These are phyloP conservation scores for Stellera chamaejasme DNA, from an alignment of 345 rosid species.

Conservation along the genomic window DNA sequence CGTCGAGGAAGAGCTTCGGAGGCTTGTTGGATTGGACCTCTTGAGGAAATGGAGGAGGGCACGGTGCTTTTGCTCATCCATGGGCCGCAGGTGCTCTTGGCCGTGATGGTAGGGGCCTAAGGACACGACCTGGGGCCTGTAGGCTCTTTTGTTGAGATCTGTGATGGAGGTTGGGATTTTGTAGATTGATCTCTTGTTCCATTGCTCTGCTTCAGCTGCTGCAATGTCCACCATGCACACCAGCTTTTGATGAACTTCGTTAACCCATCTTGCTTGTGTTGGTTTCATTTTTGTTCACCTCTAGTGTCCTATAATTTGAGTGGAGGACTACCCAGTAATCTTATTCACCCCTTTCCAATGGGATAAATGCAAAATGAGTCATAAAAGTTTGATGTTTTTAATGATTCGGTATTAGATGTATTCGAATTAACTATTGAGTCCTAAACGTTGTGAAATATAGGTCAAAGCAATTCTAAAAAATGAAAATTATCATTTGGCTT, in stretches of 20 bases:
- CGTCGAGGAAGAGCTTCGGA: slow-evolving; percentile 8
- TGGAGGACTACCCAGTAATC: too few relatives aligned
- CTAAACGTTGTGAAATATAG: too few relatives aligned
- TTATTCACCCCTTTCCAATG: too few relatives aligned
- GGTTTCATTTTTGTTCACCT: too few relatives aligned
- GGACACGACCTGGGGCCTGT: slow-evolving; percentile 31
- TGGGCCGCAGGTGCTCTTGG: slow-evolving; percentile 18
- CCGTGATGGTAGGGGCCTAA: slow-evolving; percentile 40
- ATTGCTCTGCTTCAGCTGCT: slow-evolving; percentile 10
- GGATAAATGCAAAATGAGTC: too few relatives aligned
- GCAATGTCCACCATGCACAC: slow-evolving; percentile 9
- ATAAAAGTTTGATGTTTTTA: too few relatives aligned
- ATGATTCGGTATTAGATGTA: too few relatives aligned
- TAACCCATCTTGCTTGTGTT: slow-evolving; percentile 8
- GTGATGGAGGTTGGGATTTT: slow-evolving; percentile 24
- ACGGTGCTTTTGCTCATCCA: slow-evolving; percentile 38
- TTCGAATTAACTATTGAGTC: too few relatives aligned
- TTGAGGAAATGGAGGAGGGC: slow-evolving; percentile 26
- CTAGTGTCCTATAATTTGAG: neutral
- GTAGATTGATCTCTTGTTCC: slow-evolving; percentile 35
- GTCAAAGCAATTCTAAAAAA: too few relatives aligned
- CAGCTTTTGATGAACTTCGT: slow-evolving; percentile 13
- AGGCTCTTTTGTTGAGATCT: slow-evolving; percentile 25
- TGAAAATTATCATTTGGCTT: too few relatives aligned
- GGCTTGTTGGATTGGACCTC: slow-evolving; percentile 20